A percentile compares a stretch with the other conserved stretches of the same genome.
Evolutionary conservation across 2,329 filamentous ascomycete genomes (phyloP).

Genomic region (Xenoacremonium recifei): DNA sequence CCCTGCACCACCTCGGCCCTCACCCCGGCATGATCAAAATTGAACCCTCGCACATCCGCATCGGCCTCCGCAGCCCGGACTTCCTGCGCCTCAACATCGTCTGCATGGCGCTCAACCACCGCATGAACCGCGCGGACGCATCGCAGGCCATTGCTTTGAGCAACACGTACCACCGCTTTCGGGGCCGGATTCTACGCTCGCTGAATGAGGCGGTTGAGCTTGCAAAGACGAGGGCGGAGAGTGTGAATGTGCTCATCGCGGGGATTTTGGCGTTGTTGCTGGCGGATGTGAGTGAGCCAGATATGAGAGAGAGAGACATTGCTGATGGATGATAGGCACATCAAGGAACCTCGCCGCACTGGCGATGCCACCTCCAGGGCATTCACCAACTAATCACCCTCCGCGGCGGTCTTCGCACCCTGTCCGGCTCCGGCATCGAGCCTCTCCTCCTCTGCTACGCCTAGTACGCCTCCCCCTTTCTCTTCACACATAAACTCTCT

Average conservation of each 20-base stretch:
- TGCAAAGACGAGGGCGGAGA: conserved; percentile 20
- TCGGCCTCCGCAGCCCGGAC: conserved; percentile 16
- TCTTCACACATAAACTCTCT: neutral
- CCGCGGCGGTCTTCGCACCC: conserved; percentile 29
- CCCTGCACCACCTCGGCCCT: neutral
- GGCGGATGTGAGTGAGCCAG: conserved; percentile 26
- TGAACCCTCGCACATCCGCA: neutral
- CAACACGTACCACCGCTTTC: conserved; percentile 27
- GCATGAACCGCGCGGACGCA: conserved; percentile 27
- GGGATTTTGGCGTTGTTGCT: conserved; percentile 33
- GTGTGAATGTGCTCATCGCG: conserved; percentile 28
- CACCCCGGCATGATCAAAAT: neutral
- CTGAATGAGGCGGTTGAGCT: conserved; percentile 25
- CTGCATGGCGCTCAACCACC: conserved; percentile 33
- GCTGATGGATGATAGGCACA: conserved; percentile 21
- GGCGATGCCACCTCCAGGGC: conserved; percentile 36
- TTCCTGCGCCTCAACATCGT: conserved; percentile 27
- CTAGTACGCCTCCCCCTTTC: neutral
- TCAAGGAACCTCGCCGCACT: conserved; percentile 29
- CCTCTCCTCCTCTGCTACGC: neutral
- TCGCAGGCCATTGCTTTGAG: conserved; percentile 15
- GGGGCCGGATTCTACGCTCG: conserved; percentile 29
- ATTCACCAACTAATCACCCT: conserved; percentile 30
- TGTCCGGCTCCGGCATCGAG: conserved; percentile 3
- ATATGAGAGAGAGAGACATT: neutral